These are phyloP conservation scores for Dactylonectria estremocensis DNA, from an alignment of 2,329 filamentous ascomycete species.

Conservation along the genomic window DNA sequence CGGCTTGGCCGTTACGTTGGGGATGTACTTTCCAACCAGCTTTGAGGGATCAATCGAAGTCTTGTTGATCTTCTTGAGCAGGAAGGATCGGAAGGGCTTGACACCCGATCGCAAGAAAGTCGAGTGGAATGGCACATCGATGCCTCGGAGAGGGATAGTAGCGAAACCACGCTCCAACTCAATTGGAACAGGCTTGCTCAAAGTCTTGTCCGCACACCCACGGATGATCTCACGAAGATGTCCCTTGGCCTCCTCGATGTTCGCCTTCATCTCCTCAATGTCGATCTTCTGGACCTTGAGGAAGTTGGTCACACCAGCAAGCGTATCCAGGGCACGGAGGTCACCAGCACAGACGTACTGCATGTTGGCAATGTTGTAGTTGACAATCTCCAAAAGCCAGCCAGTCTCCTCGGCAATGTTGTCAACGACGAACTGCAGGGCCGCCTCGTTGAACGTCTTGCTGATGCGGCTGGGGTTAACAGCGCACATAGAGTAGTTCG, in stretches of 20 bases:
- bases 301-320: conserved; percentile 90
- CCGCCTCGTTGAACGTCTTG: conserved; percentile 98
- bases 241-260: conserved; percentile 91
- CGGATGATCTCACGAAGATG: conserved; percentile 93
- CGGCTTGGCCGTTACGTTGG: conserved; percentile 96
- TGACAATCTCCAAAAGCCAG: conserved; percentile 99
- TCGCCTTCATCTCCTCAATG: conserved; percentile 92
- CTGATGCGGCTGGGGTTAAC: conserved; percentile 99
- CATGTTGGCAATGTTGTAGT: conserved; percentile 88
- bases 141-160: conserved; percentile 95
- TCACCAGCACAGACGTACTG: conserved; percentile 82
- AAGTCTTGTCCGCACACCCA: conserved; percentile 88
- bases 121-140: conserved; percentile 99
- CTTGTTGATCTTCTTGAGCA: conserved; percentile 99
- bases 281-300: conserved; percentile 98
- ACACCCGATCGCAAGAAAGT: conserved; percentile 98
- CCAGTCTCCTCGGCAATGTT: conserved; percentile 94
- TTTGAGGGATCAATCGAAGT: conserved; percentile 98
- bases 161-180: conserved; percentile 96
- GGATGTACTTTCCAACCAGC: conserved; percentile 98
- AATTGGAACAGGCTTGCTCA: conserved; percentile 89
- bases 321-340: conserved; percentile 78
- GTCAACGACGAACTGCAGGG: conserved; percentile 95
- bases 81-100: conserved; percentile 98
- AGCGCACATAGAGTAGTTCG: conserved; percentile 99